phyloP scores from a whole-genome alignment of 2,329 filamentous ascomycete genomes.

The Aschersonia sp. region DNA sequence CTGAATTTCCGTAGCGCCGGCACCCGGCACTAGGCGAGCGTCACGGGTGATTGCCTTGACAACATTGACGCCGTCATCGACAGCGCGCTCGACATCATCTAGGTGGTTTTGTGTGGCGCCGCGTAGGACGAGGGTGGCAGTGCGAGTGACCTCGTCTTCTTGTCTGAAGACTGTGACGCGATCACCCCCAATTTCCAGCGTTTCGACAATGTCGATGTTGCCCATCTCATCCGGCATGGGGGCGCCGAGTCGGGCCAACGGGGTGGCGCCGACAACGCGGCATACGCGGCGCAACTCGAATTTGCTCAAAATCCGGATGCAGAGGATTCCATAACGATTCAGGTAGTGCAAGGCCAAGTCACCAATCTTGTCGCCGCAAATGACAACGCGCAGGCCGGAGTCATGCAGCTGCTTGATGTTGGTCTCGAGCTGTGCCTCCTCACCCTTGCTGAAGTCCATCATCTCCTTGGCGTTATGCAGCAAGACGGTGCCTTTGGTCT shows the following conservation, averaged over 20 bases:
- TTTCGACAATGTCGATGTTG: constrained; percentile 86
- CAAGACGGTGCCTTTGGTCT: constrained; percentile 96
- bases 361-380: constrained; percentile 86
- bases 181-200: constrained; percentile 92
- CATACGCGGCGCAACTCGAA: constrained; percentile 92
- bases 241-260: constrained; percentile 85
- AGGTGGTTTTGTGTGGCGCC: constrained; percentile 97
- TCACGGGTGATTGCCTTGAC: constrained; percentile 97
- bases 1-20: constrained; percentile 88
- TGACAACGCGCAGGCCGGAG: constrained; percentile 77
- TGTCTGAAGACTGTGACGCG: constrained; percentile 97
- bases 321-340: constrained; percentile 89
- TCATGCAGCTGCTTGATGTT: constrained; percentile 93
- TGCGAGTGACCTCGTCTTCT: constrained; percentile 83
- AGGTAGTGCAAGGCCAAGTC: constrained; percentile 96
- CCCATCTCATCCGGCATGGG: constrained; percentile 99
- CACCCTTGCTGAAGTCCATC: constrained; percentile 95
- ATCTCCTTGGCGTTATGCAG: constrained; percentile 97
- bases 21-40: constrained; percentile 77
- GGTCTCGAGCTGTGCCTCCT: constrained; percentile 81
- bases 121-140: constrained; percentile 83
- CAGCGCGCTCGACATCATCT: constrained; percentile 90
- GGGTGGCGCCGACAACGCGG: constrained; percentile 89
- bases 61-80: constrained; percentile 96
- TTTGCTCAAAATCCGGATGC: constrained; percentile 95